Evolutionary conservation across 768 basidiomycete genomes (phyloP), one percentile per base, ranked within the genome.

Genomic region (Lactarius vividus): DNA sequence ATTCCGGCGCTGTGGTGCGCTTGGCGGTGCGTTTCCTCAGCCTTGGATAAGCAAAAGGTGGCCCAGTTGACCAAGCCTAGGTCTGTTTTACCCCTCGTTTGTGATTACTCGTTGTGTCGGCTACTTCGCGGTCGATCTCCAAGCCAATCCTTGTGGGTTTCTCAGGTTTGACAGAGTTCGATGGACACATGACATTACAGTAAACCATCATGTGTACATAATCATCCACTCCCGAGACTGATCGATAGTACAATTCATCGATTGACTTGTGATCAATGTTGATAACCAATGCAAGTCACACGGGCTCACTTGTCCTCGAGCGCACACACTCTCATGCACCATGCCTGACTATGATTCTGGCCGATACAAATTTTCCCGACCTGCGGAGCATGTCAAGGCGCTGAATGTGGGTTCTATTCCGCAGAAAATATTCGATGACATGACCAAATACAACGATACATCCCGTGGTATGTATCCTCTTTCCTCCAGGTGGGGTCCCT

Each of bases 371-470:
- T 79, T 74, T 57, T 74, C 76, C n/a, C 71, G 75, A 56, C 78
- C 79, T 0, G 77, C 77, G 4, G 69, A 73, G 39, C 76, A 77
- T 53, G 78, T 80, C 68, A 80, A 81, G 62, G 75, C 77, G 0
- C 71, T 80, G 62, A 76, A 78, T 59, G 73, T 77, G 26, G 72
- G 72, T 5, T 66, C 72, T 35, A 57, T 80, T 31, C 75, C 77
- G 0, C 65, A 73, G 61, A 73, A 74, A 40, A 76, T 77, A 53
- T 73, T 77, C 35, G 72, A 75, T 65, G 76, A 72, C 16, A 72
- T 81, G 75, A 74, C 72, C 57, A 72, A 72, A 53, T 80, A 81
- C 44, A 76, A 81, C 71, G 77, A 79, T 46, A 75, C 79, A 15
- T 72, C 73, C 56, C 73, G 78, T 69, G 78, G 79, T 73, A 58